Percentiles rank a stretch among this genome's conserved stretches.
Conservation (phyloP, 192 early-diverging fungal species). For the Backusella australiensis region DNA sequence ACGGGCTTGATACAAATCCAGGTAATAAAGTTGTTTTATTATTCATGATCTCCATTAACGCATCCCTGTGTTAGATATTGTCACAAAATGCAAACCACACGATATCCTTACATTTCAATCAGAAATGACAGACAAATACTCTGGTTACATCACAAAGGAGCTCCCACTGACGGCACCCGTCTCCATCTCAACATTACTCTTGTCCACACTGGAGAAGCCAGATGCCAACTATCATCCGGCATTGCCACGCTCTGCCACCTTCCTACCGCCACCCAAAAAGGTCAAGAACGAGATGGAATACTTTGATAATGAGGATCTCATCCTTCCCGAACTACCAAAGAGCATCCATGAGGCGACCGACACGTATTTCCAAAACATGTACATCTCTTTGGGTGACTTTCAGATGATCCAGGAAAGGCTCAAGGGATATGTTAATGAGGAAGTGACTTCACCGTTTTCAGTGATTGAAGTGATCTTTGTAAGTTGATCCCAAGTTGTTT, state of each 20-base stretch:
- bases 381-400: neutral
- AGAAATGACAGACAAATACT: conserved; percentile 39
- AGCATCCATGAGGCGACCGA: neutral
- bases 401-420: conserved; percentile 1
- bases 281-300: neutral
- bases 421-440: neutral
- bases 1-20: conserved; percentile 41
- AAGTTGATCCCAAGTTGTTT: conserved; percentile 1
- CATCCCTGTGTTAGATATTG: neutral
- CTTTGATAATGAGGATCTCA: neutral
- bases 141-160: conserved; percentile 2
- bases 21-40: neutral
- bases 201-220: neutral
- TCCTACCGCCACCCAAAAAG: neutral
- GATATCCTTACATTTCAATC: conserved; percentile 60
- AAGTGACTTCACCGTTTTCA: neutral
- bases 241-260: conserved; percentile 10
- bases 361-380: conserved; percentile 1
- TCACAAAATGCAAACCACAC: conserved; percentile 58
- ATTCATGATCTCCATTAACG: too few species aligned
- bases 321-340: neutral
- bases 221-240: neutral
- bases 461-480: conserved; percentile 46
- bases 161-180: neutral
- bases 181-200: conserved; percentile 8